Base-by-base conservation (phyloP, 352 stramenopile species). In the Hyaloperonospora brassicae region DNA sequence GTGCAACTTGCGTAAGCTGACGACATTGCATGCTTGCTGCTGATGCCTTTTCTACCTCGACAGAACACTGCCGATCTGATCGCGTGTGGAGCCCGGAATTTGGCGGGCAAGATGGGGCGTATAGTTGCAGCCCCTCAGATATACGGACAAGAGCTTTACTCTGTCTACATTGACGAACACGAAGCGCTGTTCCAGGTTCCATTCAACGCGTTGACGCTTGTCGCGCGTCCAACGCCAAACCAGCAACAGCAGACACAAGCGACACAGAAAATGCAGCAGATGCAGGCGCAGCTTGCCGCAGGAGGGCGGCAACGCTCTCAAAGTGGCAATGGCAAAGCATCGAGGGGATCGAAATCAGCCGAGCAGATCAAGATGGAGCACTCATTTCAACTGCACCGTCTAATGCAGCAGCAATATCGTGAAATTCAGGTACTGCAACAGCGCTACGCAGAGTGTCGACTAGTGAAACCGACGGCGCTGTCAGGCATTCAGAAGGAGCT, bases 321-420 rank as follows among this genome's bases (percentile, higher is more conserved):
- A 59, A 72, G 57, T 47, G 47, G 49, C 6, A 68, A 52, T 38
- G 22, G 25, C 4, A 50, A 64, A 49, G 52, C 50, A 23, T 22
- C 51, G 14, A 64, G 54, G 42, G 48, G 59, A 12, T 65, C 64
- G 5, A 72, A 64, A 46, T 64, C 56, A 14, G 43, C 60, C 21
- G 77, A 90, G 47, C 72, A 87, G 45, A 73, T 89, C 43, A 93
- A 93, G 64, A 82, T 89, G 61, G 83, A 93, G 61, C 79, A 93
- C 55, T 90, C 83, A 6, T 88, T 89, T 57, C 83, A 93, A 60
- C 59, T 93, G 40, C 83, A 93, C 57, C 80, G 83, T 0, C 66
- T 93, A 34, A 93, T 93, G 80, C 83, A 93, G 55, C 77, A 93
- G 46, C 83, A 93, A 64, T 93, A 89, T 50, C 78, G 80, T 30